Evolutionary conservation across 2,329 filamentous ascomycete species (phyloP).

Genomic region (Tolypocladium paradoxum): DNA sequence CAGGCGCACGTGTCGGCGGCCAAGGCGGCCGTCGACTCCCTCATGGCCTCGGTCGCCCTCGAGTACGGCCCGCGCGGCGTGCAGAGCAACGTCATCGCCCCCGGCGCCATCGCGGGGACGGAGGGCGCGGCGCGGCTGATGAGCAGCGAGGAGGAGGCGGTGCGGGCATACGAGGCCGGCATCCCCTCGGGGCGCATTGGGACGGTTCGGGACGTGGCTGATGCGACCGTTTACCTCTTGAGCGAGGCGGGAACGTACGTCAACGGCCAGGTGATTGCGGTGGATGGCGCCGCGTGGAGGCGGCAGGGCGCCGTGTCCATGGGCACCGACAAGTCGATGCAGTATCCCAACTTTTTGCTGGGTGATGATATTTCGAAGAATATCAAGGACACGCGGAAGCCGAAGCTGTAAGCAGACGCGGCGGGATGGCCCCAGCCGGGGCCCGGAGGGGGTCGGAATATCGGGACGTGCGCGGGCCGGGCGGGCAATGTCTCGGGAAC

Average conservation of each 20-base stretch:
- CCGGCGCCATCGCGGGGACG: conserved; percentile 75
- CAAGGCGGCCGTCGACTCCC: conserved; percentile 81
- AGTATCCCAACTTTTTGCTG: conserved; percentile 41
- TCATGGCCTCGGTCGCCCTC: conserved; percentile 68
- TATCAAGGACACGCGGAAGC: conserved; percentile 22
- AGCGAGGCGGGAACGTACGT: conserved; percentile 78
- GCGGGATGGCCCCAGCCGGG: not conserved
- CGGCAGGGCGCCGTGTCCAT: conserved; percentile 34
- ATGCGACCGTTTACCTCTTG: conserved; percentile 84
- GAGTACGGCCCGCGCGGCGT: conserved; percentile 85
- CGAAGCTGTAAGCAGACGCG: conserved; percentile 26
- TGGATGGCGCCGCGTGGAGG: conserved; percentile 52
- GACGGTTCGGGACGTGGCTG: conserved; percentile 75
- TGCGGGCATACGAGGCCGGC: conserved; percentile 22
- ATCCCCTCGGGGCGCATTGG: conserved; percentile 72
- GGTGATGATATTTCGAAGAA: conserved; percentile 21
- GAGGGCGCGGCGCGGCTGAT: conserved; percentile 64
- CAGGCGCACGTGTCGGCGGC: conserved; percentile 87
- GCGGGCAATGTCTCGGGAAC: not conserved
- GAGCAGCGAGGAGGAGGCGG: conserved; percentile 23
- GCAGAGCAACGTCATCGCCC: conserved; percentile 79
- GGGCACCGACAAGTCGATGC: conserved; percentile 35
- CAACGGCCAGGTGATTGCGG: conserved; percentile 71
- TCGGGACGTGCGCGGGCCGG: not conserved
- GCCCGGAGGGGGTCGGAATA: not conserved